These are phyloP conservation scores for Trichoderma harzianum DNA, from an alignment of 2,329 filamentous ascomycete genomes.

Conservation along the genomic window DNA sequence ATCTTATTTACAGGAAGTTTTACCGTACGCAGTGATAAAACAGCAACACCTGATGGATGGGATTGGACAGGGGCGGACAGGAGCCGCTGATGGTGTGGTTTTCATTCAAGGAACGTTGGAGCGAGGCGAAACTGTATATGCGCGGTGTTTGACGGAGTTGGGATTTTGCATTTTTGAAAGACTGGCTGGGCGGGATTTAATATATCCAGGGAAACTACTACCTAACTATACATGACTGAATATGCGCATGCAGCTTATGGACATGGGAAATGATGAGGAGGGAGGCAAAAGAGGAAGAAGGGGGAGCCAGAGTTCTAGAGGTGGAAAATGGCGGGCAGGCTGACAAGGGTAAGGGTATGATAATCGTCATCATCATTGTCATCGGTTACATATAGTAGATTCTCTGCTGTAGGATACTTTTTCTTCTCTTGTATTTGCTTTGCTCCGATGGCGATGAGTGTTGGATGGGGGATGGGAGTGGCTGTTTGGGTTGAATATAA, in stretches of 20 bases:
- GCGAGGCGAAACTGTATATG: constrained; percentile 7
- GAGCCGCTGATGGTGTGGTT: neutral
- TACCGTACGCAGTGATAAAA: constrained; percentile 64
- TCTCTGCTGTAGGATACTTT: constrained; percentile 11
- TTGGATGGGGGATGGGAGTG: neutral
- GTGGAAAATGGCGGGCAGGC: neutral
- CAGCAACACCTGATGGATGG: neutral
- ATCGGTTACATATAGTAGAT: constrained; percentile 15
- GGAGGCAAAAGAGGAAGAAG: neutral
- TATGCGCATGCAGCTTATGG: constrained; percentile 1
- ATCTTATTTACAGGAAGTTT: constrained; percentile 98
- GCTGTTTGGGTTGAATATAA: constrained; percentile 14
- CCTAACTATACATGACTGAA: neutral
- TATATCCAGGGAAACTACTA: neutral
- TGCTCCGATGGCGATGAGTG: neutral
- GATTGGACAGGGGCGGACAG: neutral
- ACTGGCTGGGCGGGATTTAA: neutral
- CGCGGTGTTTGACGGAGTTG: constrained; percentile 17
- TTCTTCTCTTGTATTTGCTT: neutral
- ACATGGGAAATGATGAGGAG: neutral
- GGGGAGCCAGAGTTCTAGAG: neutral
- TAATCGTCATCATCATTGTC: constrained; percentile 11
- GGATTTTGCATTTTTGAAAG: constrained; percentile 13
- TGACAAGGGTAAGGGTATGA: neutral
- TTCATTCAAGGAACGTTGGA: neutral